These are phyloP conservation scores for Pancytospora philotis DNA, from an alignment of 371 early-diverging fungal genomes.

Conservation along the genomic window DNA sequence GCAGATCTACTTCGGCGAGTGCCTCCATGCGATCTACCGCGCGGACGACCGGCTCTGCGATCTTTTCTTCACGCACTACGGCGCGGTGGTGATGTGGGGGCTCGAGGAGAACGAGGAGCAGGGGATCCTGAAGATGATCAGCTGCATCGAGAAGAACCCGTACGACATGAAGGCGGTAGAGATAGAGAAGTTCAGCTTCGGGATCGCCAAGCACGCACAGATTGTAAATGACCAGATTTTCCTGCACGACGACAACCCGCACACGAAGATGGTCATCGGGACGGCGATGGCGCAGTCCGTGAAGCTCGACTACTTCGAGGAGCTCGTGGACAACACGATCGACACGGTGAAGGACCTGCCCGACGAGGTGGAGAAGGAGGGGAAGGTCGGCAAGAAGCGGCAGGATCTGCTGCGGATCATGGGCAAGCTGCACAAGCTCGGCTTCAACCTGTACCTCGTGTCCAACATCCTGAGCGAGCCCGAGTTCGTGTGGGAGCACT, in stretches of 20 bases:
- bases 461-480: conserved; percentile 61
- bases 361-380: conserved; percentile 57
- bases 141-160: conserved; percentile 52
- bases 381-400: conserved; percentile 54
- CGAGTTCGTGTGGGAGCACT: conserved; percentile 60
- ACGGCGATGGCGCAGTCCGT: conserved; percentile 61
- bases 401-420: conserved; percentile 57
- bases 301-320: conserved; percentile 60
- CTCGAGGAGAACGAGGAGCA: conserved; percentile 47
- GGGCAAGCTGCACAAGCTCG: conserved; percentile 53
- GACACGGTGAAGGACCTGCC: conserved; percentile 57
- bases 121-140: conserved; percentile 48
- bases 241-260: conserved; percentile 55
- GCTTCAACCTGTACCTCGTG: conserved; percentile 58
- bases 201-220: conserved; percentile 54
- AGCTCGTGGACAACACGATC: conserved; percentile 56
- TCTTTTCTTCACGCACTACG: conserved; percentile 58
- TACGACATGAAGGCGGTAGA: conserved; percentile 50
- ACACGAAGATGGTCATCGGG: conserved; percentile 60
- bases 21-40: conserved; percentile 51
- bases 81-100: conserved; percentile 60
- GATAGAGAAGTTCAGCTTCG: conserved; percentile 58
- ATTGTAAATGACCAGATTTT: conserved; percentile 60
- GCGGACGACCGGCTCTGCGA: conserved; percentile 36
- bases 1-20: conserved; percentile 59